phyloP scores from a whole-genome alignment of 108 stramenopile species.

The Fragilariopsis cylindrus region DNA sequence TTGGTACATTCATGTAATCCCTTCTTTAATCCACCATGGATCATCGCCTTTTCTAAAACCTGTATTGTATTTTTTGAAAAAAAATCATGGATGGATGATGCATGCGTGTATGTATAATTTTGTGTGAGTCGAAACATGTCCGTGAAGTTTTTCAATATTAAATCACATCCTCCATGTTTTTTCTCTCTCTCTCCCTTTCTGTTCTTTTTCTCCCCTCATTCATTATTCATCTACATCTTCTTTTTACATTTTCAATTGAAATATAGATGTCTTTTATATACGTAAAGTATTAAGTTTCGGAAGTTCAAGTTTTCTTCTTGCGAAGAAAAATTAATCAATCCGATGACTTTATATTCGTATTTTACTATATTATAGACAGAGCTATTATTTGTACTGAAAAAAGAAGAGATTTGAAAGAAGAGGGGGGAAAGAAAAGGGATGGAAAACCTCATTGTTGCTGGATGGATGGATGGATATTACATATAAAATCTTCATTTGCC shows the following conservation, averaged over 20 bases:
- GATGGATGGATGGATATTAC: background rate
- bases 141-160: constrained; percentile 7
- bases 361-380: background rate
- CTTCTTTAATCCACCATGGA: constrained; percentile 97
- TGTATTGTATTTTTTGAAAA: constrained; percentile 12
- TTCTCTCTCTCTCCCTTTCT: background rate
- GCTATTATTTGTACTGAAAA: background rate
- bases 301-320: background rate
- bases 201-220: background rate
- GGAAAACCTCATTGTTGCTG: background rate
- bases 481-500: no score
- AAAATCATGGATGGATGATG: no score
- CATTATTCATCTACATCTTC: background rate
- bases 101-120: no score
- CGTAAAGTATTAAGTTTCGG: background rate
- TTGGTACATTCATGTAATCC: constrained; percentile 99
- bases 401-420: background rate
- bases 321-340: background rate
- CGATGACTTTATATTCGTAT: background rate
- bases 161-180: constrained; percentile 21
- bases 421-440: background rate
- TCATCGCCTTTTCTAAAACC: constrained; percentile 98
- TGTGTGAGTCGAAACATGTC: constrained; percentile 16
- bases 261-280: background rate
- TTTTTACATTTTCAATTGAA: background rate